Conservation (phyloP, 2,329 filamentous ascomycete species). For the Tolypocladium pustulatum region DNA sequence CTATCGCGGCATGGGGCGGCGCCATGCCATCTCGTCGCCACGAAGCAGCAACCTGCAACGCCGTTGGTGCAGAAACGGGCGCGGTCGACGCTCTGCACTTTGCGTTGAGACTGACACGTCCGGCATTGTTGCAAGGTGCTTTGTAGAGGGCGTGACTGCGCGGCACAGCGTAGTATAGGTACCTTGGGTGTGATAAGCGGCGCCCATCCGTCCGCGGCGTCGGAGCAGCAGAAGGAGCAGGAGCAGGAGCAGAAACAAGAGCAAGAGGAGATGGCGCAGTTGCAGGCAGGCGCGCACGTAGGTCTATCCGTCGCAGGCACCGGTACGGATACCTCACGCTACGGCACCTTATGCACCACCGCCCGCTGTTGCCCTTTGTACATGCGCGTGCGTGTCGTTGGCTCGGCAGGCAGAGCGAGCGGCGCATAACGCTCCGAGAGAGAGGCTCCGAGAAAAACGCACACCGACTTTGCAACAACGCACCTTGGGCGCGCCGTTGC, state of each 20-base stretch:
- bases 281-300: not conserved
- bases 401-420: not conserved
- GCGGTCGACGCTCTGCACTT: too few relatives aligned
- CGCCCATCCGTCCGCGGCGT: not conserved
- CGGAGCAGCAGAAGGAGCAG: not conserved
- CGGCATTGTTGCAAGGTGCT: not conserved
- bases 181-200: not conserved
- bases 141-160: not conserved
- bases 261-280: not conserved
- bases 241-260: not conserved
- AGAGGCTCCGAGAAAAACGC: not conserved
- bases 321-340: too few relatives aligned
- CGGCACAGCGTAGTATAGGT: not conserved
- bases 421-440: not conserved
- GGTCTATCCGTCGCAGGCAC: not conserved
- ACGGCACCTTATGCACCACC: not conserved
- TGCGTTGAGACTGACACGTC: not conserved
- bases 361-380: not conserved
- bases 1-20: not conserved
- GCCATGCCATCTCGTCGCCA: not conserved
- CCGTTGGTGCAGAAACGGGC: not conserved
- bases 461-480: not conserved
- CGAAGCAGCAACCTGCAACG: not conserved
- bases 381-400: not conserved
- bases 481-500: not conserved